phyloP scores from a whole-genome alignment of 2,329 filamentous ascomycete genomes.

The Paecilomyces sp. region DNA sequence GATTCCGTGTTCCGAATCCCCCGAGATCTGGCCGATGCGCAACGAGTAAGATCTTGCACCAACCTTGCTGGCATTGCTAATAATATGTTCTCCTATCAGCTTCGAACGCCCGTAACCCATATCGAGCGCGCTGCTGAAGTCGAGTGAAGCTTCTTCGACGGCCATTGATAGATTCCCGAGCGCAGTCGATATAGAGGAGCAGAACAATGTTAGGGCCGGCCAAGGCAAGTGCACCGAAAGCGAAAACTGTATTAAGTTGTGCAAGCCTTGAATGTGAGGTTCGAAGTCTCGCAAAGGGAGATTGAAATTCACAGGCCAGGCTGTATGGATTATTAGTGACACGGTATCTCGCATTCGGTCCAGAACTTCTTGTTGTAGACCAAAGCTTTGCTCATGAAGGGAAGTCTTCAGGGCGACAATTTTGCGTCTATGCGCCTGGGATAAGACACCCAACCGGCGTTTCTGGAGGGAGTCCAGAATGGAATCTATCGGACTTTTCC shows the following conservation, averaged over 20 bases:
- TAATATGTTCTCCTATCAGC: constrained; percentile 22
- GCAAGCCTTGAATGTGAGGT: constrained; percentile 38
- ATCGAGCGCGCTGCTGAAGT: constrained; percentile 11
- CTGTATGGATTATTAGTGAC: constrained; percentile 45
- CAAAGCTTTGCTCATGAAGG: constrained; percentile 36
- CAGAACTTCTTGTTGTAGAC: constrained; percentile 31
- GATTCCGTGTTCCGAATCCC: constrained; percentile 23
- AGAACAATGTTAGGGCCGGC: constrained; percentile 39
- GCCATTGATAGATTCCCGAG: constrained; percentile 4
- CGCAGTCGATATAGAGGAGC: constrained; percentile 44
- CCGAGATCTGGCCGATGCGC: constrained; percentile 28
- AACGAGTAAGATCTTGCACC: constrained; percentile 22
- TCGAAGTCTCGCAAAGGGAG: constrained; percentile 43
- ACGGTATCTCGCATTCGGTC: constrained; percentile 30
- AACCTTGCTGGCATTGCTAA: constrained; percentile 16
- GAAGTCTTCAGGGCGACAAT: constrained; percentile 33
- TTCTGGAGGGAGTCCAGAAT: constrained; percentile 14
- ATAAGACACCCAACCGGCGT: constrained; percentile 12
- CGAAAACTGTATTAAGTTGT: constrained; percentile 41
- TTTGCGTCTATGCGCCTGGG: constrained; percentile 21
- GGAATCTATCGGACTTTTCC: constrained; percentile 12
- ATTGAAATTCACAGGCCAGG: constrained; percentile 52
- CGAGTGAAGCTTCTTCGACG: constrained; percentile 11
- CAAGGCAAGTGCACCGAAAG: constrained; percentile 24
- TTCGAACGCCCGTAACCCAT: constrained; percentile 29